These are phyloP conservation scores for Malus sieversii DNA, from an alignment of 306 rosid genomes.

Conservation along the genomic window DNA sequence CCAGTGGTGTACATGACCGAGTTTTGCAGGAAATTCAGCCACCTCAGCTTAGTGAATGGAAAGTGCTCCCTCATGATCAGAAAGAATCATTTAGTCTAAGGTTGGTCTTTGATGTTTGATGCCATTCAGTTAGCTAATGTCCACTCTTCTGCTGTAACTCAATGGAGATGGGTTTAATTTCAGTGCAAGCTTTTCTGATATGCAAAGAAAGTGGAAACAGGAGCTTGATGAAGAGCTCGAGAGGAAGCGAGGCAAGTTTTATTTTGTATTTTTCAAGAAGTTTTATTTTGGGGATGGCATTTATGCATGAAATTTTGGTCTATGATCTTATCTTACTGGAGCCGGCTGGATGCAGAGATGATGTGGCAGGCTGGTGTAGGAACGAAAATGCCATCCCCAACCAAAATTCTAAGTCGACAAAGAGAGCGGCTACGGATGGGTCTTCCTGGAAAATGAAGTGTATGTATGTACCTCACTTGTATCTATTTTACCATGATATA, in stretches of 20 bases:
- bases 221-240: slow-evolving; percentile 81
- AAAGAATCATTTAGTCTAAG: slow-evolving; percentile 41
- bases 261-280: background rate
- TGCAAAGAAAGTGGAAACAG: slow-evolving; percentile 82
- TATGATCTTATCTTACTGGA: background rate
- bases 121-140: slow-evolving; percentile 10
- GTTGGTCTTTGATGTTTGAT: slow-evolving; percentile 29
- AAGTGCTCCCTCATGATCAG: slow-evolving; percentile 38
- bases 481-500: slow-evolving; percentile 21
- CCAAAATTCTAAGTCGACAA: slow-evolving; percentile 35
- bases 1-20: slow-evolving; percentile 31
- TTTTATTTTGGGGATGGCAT: no score
- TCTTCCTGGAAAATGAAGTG: slow-evolving; percentile 27
- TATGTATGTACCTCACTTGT: slow-evolving; percentile 20
- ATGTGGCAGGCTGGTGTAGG: slow-evolving; percentile 64
- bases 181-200: slow-evolving; percentile 66
- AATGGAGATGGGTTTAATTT: slow-evolving; percentile 8
- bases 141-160: background rate
- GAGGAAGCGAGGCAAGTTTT: slow-evolving; percentile 60
- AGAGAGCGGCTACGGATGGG: slow-evolving; percentile 19
- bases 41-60: slow-evolving; percentile 52
- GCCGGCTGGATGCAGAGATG: slow-evolving; percentile 55
- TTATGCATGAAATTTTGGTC: background rate
- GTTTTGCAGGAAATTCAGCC: slow-evolving; percentile 80
- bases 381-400: slow-evolving; percentile 56